phyloP scores from a whole-genome alignment of 805 yeast species.

The Nakazawaea ernobii region DNA sequence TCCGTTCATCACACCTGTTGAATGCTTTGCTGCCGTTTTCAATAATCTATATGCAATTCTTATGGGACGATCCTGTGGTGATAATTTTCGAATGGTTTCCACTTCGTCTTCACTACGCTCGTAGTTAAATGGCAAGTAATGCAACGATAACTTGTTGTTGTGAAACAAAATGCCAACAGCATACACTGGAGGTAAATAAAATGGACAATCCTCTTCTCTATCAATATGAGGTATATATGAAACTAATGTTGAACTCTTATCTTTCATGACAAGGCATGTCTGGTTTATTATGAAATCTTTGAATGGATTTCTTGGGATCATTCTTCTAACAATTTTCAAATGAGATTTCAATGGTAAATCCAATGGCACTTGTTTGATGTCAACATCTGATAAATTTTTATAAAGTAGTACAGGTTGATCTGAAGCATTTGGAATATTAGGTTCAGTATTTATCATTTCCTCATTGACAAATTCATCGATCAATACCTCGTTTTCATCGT shows the following conservation, averaged over 20 bases:
- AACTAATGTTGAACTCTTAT: constrained; percentile 43
- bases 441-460: constrained; percentile 22
- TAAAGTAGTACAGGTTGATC: constrained; percentile 16
- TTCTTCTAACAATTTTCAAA: constrained; percentile 65
- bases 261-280: constrained; percentile 56
- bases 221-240: constrained; percentile 76
- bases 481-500: constrained; percentile 24
- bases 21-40: constrained; percentile 78
- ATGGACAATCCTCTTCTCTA: constrained; percentile 61
- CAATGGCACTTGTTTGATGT: constrained; percentile 30
- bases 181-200: constrained; percentile 79
- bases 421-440: constrained; percentile 26
- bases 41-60: constrained; percentile 79
- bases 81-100: constrained; percentile 25
- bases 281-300: constrained; percentile 82
- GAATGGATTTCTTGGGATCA: constrained; percentile 88
- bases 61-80: constrained; percentile 54
- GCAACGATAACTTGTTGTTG: constrained; percentile 50
- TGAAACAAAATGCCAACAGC: constrained; percentile 68
- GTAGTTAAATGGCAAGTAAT: constrained; percentile 59
- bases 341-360: constrained; percentile 26
- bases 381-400: constrained; percentile 34
- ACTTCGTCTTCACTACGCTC: constrained; percentile 18
- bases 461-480: constrained; percentile 21
- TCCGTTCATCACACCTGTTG: constrained; percentile 77